Percentiles rank a stretch among this genome's conserved stretches.
Conservation (phyloP, 2,329 filamentous ascomycete species). For the Diatrype stigma region DNA sequence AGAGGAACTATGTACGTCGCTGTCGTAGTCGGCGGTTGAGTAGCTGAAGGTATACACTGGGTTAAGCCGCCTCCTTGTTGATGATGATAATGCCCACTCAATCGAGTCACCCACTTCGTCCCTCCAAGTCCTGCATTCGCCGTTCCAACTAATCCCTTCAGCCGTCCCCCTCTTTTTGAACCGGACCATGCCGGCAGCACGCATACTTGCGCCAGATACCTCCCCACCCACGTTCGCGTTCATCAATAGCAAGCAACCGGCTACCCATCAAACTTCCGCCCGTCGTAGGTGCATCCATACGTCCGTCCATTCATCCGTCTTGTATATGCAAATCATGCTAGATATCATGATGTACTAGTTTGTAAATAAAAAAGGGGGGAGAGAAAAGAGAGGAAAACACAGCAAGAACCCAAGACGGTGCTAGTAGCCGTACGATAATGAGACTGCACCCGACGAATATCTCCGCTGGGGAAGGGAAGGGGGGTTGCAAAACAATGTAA, state of each 20-base stretch:
- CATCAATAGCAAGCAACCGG: not conserved
- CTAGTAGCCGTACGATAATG: not conserved
- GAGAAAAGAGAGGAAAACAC: not conserved
- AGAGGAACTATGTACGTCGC: no score
- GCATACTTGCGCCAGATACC: no score
- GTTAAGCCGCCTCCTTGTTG: no score
- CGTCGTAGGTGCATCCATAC: not conserved
- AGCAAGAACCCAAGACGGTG: not conserved
- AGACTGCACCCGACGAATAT: not conserved
- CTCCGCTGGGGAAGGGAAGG: not conserved
- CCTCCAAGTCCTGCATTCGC: no score
- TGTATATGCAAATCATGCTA: conserved; percentile 1
- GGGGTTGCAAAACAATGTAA: not conserved
- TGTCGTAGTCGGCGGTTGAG: no score
- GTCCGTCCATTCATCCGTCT: not conserved
- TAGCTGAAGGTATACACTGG: no score
- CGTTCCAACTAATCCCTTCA: no score
- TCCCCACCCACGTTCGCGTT: not conserved
- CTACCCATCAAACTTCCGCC: not conserved
- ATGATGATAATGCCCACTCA: no score
- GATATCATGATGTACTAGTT: not conserved
- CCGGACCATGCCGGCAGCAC: no score
- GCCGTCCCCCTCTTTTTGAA: no score
- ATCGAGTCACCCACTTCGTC: no score
- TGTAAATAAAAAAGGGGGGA: not conserved